Percentiles rank a stretch among this genome's conserved stretches.
These are phyloP conservation scores for Fusarium falciforme DNA, from an alignment of 2,329 filamentous ascomycete genomes.

Conservation along the genomic window DNA sequence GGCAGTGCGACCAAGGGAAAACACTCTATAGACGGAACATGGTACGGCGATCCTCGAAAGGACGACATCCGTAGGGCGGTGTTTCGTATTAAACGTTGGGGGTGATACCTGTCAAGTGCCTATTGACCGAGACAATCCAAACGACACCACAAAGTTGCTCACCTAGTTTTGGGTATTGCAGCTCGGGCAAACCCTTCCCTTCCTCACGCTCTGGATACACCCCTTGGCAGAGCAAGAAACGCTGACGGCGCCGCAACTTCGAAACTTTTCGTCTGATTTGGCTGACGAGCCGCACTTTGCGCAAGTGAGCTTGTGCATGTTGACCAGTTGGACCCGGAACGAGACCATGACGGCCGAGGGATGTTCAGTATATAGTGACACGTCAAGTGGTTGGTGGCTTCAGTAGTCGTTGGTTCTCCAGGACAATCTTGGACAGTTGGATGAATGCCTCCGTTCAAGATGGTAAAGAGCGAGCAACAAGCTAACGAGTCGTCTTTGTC, in stretches of 20 bases:
- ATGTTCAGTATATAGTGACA: neutral
- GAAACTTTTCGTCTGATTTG: neutral
- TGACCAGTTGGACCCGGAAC: neutral
- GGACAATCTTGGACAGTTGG: neutral
- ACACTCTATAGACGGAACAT: neutral
- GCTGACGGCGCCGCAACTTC: neutral
- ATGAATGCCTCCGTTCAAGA: neutral
- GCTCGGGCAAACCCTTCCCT: neutral
- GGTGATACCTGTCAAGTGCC: neutral
- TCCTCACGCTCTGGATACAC: neutral
- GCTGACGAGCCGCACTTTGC: neutral
- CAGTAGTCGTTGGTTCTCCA: neutral
- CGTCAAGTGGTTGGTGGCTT: neutral
- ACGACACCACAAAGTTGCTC: neutral
- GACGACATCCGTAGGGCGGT: neutral
- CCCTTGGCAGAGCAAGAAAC: neutral
- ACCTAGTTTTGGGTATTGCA: neutral
- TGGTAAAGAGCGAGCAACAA: neutral
- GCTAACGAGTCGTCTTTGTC: neutral
- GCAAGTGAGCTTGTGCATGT: neutral
- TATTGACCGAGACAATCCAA: neutral
- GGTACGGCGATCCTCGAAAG: constrained; percentile 1
- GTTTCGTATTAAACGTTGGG: neutral
- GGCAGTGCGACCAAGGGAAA: neutral
- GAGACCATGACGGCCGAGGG: neutral